Evolutionary conservation across 2,329 filamentous ascomycete genomes (phyloP), one percentile per base, ranked within the genome.

Genomic region (Microascus cirrosus): DNA sequence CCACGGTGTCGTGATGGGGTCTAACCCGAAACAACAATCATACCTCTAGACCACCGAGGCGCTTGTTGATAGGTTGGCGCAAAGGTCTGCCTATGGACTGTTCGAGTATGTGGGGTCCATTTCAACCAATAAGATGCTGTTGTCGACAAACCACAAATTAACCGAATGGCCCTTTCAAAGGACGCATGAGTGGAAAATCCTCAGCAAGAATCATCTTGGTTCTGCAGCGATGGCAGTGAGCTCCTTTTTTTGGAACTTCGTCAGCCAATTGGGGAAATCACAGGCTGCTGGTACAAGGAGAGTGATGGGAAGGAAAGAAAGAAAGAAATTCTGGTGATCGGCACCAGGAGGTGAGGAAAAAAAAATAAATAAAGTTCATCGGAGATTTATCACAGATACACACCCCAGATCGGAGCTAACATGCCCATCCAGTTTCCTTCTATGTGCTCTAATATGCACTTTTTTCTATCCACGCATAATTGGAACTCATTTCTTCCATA

Each of bases 31-130:
- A 53, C 55, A 53, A 57, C 55, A 57, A 57, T 57, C 55, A 57
- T 57, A 57, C 55, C 55, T 39, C 55, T 57, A 57, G 55, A 57
- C 55, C 55, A 57, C 48, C 55, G 24, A 53, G 55, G 55, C 55
- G n/a, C 22, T 20, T 53, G 51, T 34, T 50, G 20, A 24, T 24
- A 45, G 39, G n/a, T 22, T 22, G 11, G 45, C 45, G 20, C n/a
- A 7, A 11, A 50, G n/a, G n/a, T n/a, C 3, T 2, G 45, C 4
- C 8, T 45, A 45, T 45, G n/a, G n/a, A n/a, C 13, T 7, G n/a
- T 4, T 32, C 4, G 28, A 4, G 4, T 4, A 32, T 4, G 28
- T 32, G 28, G 28, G 28, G 28, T 4, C 4, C 4, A 8, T 32
- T 32, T 32, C 28, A 4, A 32, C 28, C 28, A 32, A n/a, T n/a